Evolutionary conservation across 78 protist species (phyloP), one percentile per base, ranked within the genome.

Genomic region (Cavenderia fasciculata): DNA sequence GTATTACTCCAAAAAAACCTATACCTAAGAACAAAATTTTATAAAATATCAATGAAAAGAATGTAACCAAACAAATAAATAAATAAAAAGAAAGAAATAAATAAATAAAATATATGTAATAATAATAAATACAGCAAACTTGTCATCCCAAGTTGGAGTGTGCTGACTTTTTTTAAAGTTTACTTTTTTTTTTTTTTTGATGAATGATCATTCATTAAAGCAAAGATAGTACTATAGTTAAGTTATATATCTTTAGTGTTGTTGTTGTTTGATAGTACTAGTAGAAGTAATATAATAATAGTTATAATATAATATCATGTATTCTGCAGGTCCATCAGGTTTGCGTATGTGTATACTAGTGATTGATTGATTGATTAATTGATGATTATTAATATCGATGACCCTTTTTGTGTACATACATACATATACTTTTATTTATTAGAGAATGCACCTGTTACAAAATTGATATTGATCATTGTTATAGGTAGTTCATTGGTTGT

Each of bases 361-460:
- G 5, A 25, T 41, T 27, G 8, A 66, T 12, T 16, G n/a, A n/a
- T n/a, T n/a, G n/a, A n/a, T n/a, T n/a, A n/a, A n/a, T n/a, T n/a
- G n/a, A n/a, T n/a, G n/a, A n/a, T n/a, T n/a, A n/a, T n/a, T n/a
- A n/a, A n/a, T n/a, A n/a, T n/a, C n/a, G n/a, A n/a, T n/a, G n/a
- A n/a, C n/a, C n/a, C n/a, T n/a, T n/a, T n/a, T n/a, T n/a, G n/a
- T n/a, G n/a, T n/a, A n/a, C n/a, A n/a, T n/a, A n/a, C n/a, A n/a
- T n/a, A n/a, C n/a, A n/a, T n/a, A 62, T 62, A 27, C 14, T 18
- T 33, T 21, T 4, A 62, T 33, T 31, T 18, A 40, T 4, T 69
- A 77, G 87, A 51, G 36, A 78, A 78, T 78, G 87, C 87, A 63
- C 87, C 87, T 19, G 27, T 78, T 12, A 78, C 87, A 46, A 78